Base-by-base conservation (phyloP, 177 flowering plant species). In the Vitis hybrid region DNA sequence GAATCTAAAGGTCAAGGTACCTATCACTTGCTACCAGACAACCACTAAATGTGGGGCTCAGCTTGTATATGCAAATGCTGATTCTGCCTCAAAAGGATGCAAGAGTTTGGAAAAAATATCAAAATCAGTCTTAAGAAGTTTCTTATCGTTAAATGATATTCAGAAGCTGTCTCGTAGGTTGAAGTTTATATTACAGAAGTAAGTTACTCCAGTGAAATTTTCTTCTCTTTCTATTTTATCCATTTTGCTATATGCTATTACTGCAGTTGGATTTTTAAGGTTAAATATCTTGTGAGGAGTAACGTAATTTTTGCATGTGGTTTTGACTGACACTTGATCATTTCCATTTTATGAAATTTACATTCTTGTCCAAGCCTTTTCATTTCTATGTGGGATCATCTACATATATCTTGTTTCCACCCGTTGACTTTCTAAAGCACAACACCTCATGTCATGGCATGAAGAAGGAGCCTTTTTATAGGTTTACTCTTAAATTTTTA, bases 141-240 rank as follows among this genome's bases (percentile, higher is more conserved):
- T 48, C 32, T 10, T 80, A 46, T 68, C 82, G 1, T 10, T 61
- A 41, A 63, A 80, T 49, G 84, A 82, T 65, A 71, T 89, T 60
- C 64, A 55, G 65, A 72, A 61, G 56, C 73, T 89, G 65, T 60
- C 70, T 30, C 65, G 10, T 57, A 35, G 55, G 35, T 68, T 87
- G 76, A 84, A 51, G 24, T 21, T 15, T 4, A 89, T 90, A 65
- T 76, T 92, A 21, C 73, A 80, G 82, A 89, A 79, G 95, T 90
- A 83, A 82, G 90, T 79, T 46, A 1, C 8, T 53, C 61, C 13
- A 51, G 6, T 10, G 18, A 15, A n/a, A 9, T 52, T 54, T 57
- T 54, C 11, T 9, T 24, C 58, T 10, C 5, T 27, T 27, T 27
- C 30, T 27, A 27, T 27, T 27, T 27, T 27, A 3, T 27, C 30